Conservation (phyloP, 768 basidiomycete species). For the Lenzites betulinus region DNA sequence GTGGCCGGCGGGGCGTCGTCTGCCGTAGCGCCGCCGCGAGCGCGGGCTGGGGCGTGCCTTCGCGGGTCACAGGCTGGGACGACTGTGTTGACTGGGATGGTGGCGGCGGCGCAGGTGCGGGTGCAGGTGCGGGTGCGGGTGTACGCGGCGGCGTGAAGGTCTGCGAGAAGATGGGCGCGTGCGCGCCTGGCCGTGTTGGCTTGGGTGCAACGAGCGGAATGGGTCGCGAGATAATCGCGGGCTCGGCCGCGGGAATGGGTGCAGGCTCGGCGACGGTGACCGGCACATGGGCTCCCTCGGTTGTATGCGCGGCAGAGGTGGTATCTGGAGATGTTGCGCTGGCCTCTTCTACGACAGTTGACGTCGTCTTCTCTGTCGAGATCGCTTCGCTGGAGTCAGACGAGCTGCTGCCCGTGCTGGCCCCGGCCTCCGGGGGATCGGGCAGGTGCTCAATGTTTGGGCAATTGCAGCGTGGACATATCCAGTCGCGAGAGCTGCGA, state of each 20-base stretch:
- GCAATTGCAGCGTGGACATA: constrained; percentile 71
- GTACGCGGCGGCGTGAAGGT: constrained; percentile 18
- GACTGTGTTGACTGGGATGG: no score
- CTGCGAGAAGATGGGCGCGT: constrained; percentile 22
- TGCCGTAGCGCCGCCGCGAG: constrained; percentile 18
- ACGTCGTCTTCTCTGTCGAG: constrained; percentile 2
- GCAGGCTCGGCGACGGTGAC: neutral
- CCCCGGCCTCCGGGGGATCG: constrained; percentile 46
- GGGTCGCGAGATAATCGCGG: constrained; percentile 15
- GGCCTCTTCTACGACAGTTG: neutral
- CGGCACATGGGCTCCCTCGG: neutral
- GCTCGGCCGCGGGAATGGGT: neutral
- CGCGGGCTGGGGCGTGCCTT: constrained; percentile 19
- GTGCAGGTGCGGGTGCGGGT: neutral
- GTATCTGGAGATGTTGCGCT: constrained; percentile 6
- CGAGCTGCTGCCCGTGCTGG: neutral
- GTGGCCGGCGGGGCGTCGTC: constrained; percentile 41
- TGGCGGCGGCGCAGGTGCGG: neutral
- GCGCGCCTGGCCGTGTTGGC: constrained; percentile 26
- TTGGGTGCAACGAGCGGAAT: constrained; percentile 27
- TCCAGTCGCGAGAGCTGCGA: constrained; percentile 79
- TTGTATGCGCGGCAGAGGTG: neutral
- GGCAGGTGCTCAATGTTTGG: constrained; percentile 72
- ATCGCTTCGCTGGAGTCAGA: neutral
- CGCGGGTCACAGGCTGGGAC: constrained; percentile 9